Evolutionary conservation across 2,329 filamentous ascomycete species (phyloP).

Genomic region (Fusarium sp.): DNA sequence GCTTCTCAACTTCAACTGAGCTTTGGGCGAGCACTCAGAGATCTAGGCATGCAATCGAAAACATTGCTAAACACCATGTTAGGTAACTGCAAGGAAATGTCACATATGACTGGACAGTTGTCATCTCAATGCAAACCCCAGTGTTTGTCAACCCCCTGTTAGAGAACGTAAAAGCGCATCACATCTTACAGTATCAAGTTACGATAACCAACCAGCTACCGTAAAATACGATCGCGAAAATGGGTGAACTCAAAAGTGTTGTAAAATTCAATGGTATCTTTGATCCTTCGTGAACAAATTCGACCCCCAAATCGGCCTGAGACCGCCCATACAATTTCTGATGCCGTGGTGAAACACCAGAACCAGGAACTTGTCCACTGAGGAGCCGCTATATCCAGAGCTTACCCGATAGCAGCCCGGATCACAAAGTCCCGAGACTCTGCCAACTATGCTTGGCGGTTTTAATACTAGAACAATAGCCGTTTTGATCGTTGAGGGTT

Average conservation of each 20-base stretch:
- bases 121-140: slow-evolving; percentile 23
- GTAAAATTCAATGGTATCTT: slow-evolving; percentile 28
- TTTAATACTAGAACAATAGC: slow-evolving; percentile 15
- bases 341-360: slow-evolving; percentile 36
- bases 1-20: background rate
- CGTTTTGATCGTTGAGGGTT: slow-evolving; percentile 23
- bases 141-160: slow-evolving; percentile 2
- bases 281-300: slow-evolving; percentile 3
- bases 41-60: slow-evolving; percentile 5
- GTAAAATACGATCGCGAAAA: background rate
- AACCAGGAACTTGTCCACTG: slow-evolving; percentile 21
- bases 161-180: slow-evolving; percentile 3
- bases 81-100: background rate
- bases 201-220: background rate
- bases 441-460: slow-evolving; percentile 23
- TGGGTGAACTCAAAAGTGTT: background rate
- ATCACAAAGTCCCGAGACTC: slow-evolving; percentile 17
- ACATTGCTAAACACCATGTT: slow-evolving; percentile 1
- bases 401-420: slow-evolving; percentile 30
- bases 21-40: background rate
- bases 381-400: slow-evolving; percentile 20
- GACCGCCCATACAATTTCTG: slow-evolving; percentile 26
- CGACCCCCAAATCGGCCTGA: slow-evolving; percentile 20
- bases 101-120: background rate
- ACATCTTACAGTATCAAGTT: slow-evolving; percentile 5